Evolutionary conservation across 805 yeast genomes (phyloP).

Genomic region (Pichia manshurica): DNA sequence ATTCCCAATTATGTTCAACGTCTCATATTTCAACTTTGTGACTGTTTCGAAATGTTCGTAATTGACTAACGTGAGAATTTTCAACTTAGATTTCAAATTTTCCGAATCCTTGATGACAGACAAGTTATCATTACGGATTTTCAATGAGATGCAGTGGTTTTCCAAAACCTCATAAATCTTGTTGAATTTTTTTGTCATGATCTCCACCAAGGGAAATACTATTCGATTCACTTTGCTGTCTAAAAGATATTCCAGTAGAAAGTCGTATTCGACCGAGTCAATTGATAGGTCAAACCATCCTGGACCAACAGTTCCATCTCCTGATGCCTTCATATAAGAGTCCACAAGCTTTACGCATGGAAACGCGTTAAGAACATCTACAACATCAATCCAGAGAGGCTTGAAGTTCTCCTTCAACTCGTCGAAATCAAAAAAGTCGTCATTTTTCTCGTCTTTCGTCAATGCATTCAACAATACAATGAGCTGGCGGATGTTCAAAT

Average conservation of each 20-base stretch:
- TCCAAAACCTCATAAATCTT: constrained; percentile 11
- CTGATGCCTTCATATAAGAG: not conserved
- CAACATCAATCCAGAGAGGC: constrained; percentile 3
- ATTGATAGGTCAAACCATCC: constrained; percentile 11
- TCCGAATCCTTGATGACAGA: constrained; percentile 13
- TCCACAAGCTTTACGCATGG: constrained; percentile 13
- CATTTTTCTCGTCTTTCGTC: constrained; percentile 8
- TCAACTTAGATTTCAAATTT: constrained; percentile 8
- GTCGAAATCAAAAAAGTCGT: constrained; percentile 3
- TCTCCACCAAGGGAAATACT: constrained; percentile 12
- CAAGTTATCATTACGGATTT: constrained; percentile 12
- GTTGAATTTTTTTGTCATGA: constrained; percentile 13
- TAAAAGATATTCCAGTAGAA: constrained; percentile 10
- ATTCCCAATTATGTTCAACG: constrained; percentile 14
- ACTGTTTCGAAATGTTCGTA: constrained; percentile 17
- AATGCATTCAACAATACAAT: constrained; percentile 7
- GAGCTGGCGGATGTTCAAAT: constrained; percentile 8
- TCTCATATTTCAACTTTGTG: constrained; percentile 8
- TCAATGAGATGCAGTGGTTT: constrained; percentile 4
- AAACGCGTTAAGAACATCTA: constrained; percentile 6
- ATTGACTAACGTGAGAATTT: constrained; percentile 9
- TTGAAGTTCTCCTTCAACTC: not conserved
- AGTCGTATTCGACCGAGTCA: constrained; percentile 11
- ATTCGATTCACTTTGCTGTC: constrained; percentile 5
- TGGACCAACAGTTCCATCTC: not conserved